A percentile compares a stretch with the other conserved stretches of the same genome.
Evolutionary conservation across 2,329 filamentous ascomycete species (phyloP).

Genomic region (Neopestalotiopsis clavispora): DNA sequence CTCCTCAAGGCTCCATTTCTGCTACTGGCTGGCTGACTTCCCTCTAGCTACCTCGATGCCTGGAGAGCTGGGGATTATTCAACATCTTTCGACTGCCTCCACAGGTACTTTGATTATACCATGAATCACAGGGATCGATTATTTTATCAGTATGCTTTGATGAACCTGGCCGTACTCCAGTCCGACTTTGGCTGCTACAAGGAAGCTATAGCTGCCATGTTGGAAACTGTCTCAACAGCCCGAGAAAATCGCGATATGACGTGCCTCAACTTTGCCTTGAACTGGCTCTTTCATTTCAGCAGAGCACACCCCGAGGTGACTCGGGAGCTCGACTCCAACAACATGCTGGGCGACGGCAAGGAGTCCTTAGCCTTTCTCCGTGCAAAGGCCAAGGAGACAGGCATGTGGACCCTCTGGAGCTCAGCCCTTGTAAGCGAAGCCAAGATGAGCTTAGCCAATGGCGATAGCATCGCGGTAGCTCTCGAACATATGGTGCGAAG

Average conservation of each 20-base stretch:
- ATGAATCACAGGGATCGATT: constrained; percentile 83
- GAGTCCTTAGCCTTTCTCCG: constrained; percentile 86
- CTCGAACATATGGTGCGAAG: constrained; percentile 83
- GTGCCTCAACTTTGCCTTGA: constrained; percentile 93
- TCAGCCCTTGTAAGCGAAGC: constrained; percentile 86
- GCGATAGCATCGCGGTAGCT: constrained; percentile 65
- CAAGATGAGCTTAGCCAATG: constrained; percentile 76
- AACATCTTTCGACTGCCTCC: constrained; percentile 86
- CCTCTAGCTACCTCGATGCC: constrained; percentile 78
- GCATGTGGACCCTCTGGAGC: constrained; percentile 84
- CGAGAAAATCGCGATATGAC: constrained; percentile 90
- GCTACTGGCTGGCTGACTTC: neutral
- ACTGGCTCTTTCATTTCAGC: constrained; percentile 95
- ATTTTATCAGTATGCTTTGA: constrained; percentile 92
- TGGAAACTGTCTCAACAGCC: constrained; percentile 93
- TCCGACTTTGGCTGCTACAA: constrained; percentile 92
- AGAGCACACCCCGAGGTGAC: constrained; percentile 81
- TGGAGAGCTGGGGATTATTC: constrained; percentile 92
- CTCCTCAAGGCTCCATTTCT: constrained; percentile 18
- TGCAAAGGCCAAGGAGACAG: constrained; percentile 81
- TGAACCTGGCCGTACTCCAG: constrained; percentile 92
- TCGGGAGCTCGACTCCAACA: constrained; percentile 70
- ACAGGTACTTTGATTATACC: constrained; percentile 96
- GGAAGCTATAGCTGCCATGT: constrained; percentile 91
- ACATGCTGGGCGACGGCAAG: constrained; percentile 76